A percentile compares a stretch with the other conserved stretches of the same genome.
Conservation (phyloP, 148 eudicot species). For the Pharnaceum exiguum region DNA sequence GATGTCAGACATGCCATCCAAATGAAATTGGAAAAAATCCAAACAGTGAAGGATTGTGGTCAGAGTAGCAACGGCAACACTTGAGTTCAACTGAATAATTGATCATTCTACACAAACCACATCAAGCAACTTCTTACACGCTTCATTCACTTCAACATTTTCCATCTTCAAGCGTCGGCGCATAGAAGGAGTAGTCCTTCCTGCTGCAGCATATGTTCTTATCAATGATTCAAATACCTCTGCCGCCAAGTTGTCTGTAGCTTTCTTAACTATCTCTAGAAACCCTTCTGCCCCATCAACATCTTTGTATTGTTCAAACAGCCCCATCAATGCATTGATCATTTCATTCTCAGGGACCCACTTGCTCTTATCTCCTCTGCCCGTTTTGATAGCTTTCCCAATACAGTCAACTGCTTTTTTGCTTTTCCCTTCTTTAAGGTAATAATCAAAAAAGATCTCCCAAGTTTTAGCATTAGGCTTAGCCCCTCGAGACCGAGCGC, state of each 20-base stretch:
- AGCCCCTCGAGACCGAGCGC: conserved; percentile 52
- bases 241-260: conserved; percentile 37
- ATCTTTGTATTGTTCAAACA: conserved; percentile 72
- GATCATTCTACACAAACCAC: conserved; percentile 41
- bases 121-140: conserved; percentile 60
- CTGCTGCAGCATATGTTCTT: conserved; percentile 70
- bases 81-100: neutral
- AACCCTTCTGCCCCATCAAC: conserved; percentile 79
- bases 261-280: conserved; percentile 52
- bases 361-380: conserved; percentile 64
- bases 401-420: conserved; percentile 55
- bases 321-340: conserved; percentile 39
- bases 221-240: conserved; percentile 57
- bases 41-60: too few relatives aligned
- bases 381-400: conserved; percentile 49
- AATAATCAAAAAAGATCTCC: conserved; percentile 69
- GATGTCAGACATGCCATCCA: too few relatives aligned
- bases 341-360: conserved; percentile 57
- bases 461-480: conserved; percentile 89
- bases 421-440: conserved; percentile 52
- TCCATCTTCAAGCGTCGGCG: conserved; percentile 81
- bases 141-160: conserved; percentile 73
- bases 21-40: too few relatives aligned
- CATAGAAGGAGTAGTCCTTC: conserved; percentile 57
- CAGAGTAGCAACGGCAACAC: neutral